phyloP scores from a whole-genome alignment of 2,329 filamentous ascomycete species.

The Aspergillus sp. region DNA sequence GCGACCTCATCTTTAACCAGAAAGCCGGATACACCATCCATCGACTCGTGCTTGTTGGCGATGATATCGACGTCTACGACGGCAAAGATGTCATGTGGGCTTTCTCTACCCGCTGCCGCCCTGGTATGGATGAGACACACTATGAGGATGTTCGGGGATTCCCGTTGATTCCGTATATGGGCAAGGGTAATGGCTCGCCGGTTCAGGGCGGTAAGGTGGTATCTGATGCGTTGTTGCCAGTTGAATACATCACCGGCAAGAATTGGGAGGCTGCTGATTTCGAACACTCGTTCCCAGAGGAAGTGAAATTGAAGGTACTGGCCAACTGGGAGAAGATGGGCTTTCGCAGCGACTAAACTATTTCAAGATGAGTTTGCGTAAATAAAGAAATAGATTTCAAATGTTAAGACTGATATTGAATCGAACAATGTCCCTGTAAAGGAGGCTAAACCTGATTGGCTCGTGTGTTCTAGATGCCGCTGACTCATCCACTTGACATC shows the following conservation, averaged over 20 bases:
- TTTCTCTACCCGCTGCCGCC: slow-evolving; percentile 43
- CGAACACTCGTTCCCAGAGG: slow-evolving; percentile 32
- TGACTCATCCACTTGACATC: background rate
- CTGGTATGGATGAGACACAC: slow-evolving; percentile 38
- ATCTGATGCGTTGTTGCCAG: slow-evolving; percentile 38
- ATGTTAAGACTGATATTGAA: background rate
- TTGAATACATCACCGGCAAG: slow-evolving; percentile 36
- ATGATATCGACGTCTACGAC: slow-evolving; percentile 45
- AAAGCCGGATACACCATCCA: slow-evolving; percentile 42
- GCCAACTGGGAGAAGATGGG: slow-evolving; percentile 30
- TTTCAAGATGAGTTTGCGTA: background rate
- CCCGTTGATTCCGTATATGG: slow-evolving; percentile 44
- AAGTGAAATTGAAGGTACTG: slow-evolving; percentile 31
- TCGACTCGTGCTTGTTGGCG: slow-evolving; percentile 41
- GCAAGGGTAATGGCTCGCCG: slow-evolving; percentile 31
- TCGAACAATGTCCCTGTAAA: background rate
- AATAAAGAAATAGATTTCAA: background rate
- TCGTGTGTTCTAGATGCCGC: background rate
- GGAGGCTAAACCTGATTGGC: too few species aligned
- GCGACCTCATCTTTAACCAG: slow-evolving; percentile 35
- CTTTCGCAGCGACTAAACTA: slow-evolving; percentile 10
- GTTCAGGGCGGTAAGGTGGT: slow-evolving; percentile 42
- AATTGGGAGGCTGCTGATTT: slow-evolving; percentile 29
- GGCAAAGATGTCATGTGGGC: slow-evolving; percentile 45
- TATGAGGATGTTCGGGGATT: slow-evolving; percentile 42